Conservation (phyloP, 225 moss, liverwort and hornwort species). For the Sphagnum tenellum region DNA sequence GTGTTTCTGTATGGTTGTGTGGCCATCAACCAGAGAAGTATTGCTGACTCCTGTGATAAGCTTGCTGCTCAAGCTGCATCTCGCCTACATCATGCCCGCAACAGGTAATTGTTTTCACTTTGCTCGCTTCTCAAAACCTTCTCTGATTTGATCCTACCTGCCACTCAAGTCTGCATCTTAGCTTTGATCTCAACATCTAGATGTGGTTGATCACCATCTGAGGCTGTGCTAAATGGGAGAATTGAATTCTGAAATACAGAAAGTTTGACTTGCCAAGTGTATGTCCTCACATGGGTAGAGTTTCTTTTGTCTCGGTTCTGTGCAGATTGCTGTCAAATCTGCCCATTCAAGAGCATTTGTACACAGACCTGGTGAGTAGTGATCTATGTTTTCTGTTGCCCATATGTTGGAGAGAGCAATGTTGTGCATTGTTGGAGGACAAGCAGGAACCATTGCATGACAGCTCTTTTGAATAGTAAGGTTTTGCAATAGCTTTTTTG, state of each 20-base stretch:
- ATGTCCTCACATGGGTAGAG: too few relatives aligned
- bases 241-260: too few relatives aligned
- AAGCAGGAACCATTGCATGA: too few relatives aligned
- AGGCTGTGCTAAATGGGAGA: too few relatives aligned
- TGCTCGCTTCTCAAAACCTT: neutral
- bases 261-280: too few relatives aligned
- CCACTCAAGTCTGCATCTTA: too few relatives aligned
- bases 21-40: slow-evolving; percentile 76
- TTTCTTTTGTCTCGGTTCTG: neutral
- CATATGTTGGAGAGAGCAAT: too few relatives aligned
- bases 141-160: neutral
- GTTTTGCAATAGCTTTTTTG: too few relatives aligned
- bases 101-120: slow-evolving; percentile 6
- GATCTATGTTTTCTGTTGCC: neutral
- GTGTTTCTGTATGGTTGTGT: slow-evolving; percentile 84
- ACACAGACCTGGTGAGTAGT: slow-evolving; percentile 26
- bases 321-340: slow-evolving; percentile 49
- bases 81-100: slow-evolving; percentile 59
- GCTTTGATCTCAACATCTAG: too few relatives aligned
- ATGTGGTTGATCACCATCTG: too few relatives aligned
- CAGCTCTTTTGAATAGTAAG: too few relatives aligned
- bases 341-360: slow-evolving; percentile 55
- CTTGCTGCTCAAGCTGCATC: slow-evolving; percentile 54
- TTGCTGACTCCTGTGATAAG: slow-evolving; percentile 62
- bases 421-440: too few relatives aligned